These are phyloP conservation scores for Lolium perenne DNA, from an alignment of 176 grass and related monocot species.

Conservation along the genomic window DNA sequence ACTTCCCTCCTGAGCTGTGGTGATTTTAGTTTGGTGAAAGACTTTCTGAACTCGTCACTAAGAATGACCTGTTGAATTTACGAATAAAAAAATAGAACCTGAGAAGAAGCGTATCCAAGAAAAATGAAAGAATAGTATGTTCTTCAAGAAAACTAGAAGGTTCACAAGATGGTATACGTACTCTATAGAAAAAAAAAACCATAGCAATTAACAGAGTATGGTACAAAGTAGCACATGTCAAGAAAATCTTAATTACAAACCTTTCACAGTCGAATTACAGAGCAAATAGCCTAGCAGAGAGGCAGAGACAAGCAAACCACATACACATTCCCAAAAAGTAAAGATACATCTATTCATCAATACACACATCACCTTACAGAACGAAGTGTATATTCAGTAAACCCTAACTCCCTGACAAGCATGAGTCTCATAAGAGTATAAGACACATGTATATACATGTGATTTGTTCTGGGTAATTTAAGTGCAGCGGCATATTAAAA, in stretches of 20 bases:
- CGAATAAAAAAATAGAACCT: constrained; percentile 14
- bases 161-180: background rate
- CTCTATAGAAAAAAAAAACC: constrained; percentile 4
- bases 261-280: background rate
- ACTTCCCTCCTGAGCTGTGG: constrained; percentile 45
- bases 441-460: background rate
- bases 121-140: background rate
- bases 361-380: background rate
- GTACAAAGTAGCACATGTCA: background rate
- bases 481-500: constrained; percentile 8
- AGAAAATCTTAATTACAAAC: constrained; percentile 15
- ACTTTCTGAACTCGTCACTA: constrained; percentile 75
- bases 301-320: background rate
- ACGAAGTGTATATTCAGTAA: background rate
- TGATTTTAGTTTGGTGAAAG: constrained; percentile 69
- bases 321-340: background rate
- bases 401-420: background rate
- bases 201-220: background rate
- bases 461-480: background rate
- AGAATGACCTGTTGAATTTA: constrained; percentile 60
- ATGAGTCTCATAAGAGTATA: background rate
- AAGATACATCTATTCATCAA: background rate
- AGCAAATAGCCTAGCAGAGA: constrained; percentile 1
- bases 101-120: background rate
- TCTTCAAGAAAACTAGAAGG: background rate